Percentiles rank a stretch among this genome's conserved stretches.
Evolutionary conservation across 2,329 filamentous ascomycete genomes (phyloP).

Genomic region (Calonectria pauciramosa): DNA sequence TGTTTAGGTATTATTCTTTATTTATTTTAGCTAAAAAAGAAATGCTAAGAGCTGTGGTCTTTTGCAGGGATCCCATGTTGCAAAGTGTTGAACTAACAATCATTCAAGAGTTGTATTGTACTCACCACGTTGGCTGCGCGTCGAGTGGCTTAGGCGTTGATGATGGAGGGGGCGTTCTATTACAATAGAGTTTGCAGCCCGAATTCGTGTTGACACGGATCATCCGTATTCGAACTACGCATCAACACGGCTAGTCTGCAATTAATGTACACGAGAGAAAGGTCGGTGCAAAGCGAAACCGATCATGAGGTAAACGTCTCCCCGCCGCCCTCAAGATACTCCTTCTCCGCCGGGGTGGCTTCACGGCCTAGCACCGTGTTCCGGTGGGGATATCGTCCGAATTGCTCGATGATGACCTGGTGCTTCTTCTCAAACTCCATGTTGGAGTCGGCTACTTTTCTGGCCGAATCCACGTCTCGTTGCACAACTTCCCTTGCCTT

Average conservation of each 20-base stretch:
- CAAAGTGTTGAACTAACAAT: too few species aligned
- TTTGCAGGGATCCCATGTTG: too few species aligned
- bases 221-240: not conserved
- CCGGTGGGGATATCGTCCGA: conserved; percentile 72
- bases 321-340: conserved; percentile 62
- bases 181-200: not conserved
- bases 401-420: conserved; percentile 62
- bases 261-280: not conserved
- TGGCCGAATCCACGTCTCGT: conserved; percentile 43
- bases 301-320: conserved; percentile 51
- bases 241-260: not conserved
- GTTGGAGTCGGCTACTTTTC: conserved; percentile 38
- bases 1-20: too few species aligned
- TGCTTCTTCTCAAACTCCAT: conserved; percentile 60
- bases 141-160: not conserved
- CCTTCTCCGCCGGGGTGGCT: conserved; percentile 62
- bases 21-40: too few species aligned
- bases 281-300: not conserved
- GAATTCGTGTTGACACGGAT: not conserved
- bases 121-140: not conserved
- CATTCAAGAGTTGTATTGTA: too few species aligned
- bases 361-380: conserved; percentile 65
- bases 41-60: too few species aligned
- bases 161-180: not conserved
- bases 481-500: conserved; percentile 46